phyloP scores from a whole-genome alignment of 176 grass and related monocot species.

The Chloris gayana region DNA sequence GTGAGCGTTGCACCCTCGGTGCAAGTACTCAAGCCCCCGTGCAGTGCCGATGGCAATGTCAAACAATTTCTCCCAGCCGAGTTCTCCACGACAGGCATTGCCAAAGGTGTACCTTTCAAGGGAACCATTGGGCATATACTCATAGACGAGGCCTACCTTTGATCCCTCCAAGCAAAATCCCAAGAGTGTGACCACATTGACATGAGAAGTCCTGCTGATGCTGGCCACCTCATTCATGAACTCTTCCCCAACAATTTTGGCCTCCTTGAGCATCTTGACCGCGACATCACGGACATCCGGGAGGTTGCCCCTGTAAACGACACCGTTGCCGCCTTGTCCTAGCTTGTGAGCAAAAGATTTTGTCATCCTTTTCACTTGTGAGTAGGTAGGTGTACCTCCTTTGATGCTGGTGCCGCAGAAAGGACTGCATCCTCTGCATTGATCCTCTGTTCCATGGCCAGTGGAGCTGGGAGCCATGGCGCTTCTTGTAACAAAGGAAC shows the following conservation, averaged over 20 bases:
- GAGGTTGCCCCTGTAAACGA: conserved; percentile 55
- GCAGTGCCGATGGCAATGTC: conserved; percentile 50
- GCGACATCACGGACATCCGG: conserved; percentile 35
- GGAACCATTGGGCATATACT: conserved; percentile 57
- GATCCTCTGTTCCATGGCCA: too few relatives aligned
- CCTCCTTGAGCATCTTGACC: conserved; percentile 56
- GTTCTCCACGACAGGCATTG: neutral
- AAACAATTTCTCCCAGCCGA: conserved; percentile 36
- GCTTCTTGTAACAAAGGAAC: too few relatives aligned
- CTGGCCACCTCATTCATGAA: conserved; percentile 59
- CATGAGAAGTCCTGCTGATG: conserved; percentile 57
- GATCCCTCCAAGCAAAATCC: conserved; percentile 51
- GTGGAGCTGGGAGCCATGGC: too few relatives aligned
- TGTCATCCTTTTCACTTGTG: conserved; percentile 51
- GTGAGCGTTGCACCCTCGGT: conserved; percentile 53
- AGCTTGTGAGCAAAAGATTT: conserved; percentile 51
- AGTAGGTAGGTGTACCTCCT: conserved; percentile 50
- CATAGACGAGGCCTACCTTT: conserved; percentile 49
- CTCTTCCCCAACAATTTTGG: conserved; percentile 32
- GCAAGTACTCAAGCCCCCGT: conserved; percentile 67
- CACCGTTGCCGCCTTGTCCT: conserved; percentile 53
- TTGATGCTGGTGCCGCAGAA: conserved; percentile 17
- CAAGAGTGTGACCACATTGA: conserved; percentile 56
- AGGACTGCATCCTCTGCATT: conserved; percentile 9
- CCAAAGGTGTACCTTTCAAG: conserved; percentile 33